Percentiles rank a stretch among this genome's conserved stretches.
phyloP scores from a whole-genome alignment of 225 moss, liverwort and hornwort species.

The Takakia lepidozioides region DNA sequence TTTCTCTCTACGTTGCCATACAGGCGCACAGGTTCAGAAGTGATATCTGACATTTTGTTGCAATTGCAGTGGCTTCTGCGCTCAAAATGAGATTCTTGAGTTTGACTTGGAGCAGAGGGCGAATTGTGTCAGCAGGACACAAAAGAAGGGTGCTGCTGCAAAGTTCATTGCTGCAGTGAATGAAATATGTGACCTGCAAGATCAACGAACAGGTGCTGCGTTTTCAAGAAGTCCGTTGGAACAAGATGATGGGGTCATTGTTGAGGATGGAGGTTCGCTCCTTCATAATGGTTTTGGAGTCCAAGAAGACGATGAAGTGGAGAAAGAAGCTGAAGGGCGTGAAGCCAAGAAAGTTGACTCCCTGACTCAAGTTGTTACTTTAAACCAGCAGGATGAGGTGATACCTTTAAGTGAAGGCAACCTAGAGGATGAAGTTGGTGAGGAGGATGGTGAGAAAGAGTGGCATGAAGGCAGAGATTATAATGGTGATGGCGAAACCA shows the following conservation, averaged over 20 bases:
- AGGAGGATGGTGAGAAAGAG: conserved; percentile 31
- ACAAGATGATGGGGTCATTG: conserved; percentile 16
- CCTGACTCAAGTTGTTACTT: conserved; percentile 41
- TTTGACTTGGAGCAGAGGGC: conserved; percentile 51
- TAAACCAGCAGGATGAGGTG: conserved; percentile 59
- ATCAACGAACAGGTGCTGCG: conserved; percentile 24
- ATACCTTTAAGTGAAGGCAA: conserved; percentile 41
- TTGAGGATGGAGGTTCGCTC: conserved; percentile 18
- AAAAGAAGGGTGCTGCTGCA: conserved; percentile 30
- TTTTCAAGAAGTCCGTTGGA: not conserved
- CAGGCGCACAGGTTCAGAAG: no score
- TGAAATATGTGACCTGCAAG: conserved; percentile 47
- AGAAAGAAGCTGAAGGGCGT: conserved; percentile 25
- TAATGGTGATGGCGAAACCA: conserved; percentile 15
- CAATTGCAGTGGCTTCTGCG: conserved; percentile 45
- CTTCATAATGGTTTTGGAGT: conserved; percentile 35
- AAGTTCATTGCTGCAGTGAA: conserved; percentile 37
- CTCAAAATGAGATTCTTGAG: conserved; percentile 34
- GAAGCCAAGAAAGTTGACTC: conserved; percentile 16
- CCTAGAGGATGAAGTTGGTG: conserved; percentile 34
- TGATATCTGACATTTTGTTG: no score
- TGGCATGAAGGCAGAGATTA: conserved; percentile 33
- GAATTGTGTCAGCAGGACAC: conserved; percentile 27
- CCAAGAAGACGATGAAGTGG: conserved; percentile 26
- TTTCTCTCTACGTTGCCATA: no score